Evolutionary conservation across 2,329 filamentous ascomycete species (phyloP), one percentile per base, ranked within the genome.

Genomic region (Fusarium sp.): DNA sequence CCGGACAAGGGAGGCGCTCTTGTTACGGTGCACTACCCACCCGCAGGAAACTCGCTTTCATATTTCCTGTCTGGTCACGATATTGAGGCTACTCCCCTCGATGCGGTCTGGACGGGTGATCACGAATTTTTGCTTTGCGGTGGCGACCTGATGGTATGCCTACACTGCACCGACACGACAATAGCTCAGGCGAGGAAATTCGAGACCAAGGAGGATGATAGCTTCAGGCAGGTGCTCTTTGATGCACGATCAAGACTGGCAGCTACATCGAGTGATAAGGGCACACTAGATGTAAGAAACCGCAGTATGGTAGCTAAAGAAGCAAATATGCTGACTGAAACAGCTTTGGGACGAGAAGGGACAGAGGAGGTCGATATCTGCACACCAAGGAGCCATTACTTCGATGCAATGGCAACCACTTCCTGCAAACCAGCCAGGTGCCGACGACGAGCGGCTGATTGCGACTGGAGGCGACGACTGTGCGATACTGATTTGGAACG

Each of bases 381-480:
- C 90, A 8, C 91, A 92, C 73, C 86, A 88, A 65, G 89, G 89
- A 22, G 80, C 86, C 27, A 88, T 92, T 62, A 91, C 89, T 0
- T 85, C 87, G 5, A 83, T 92, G 71, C 84, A 86, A 68, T 92
- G 90, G 90, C 91, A 92, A 75, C 90, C 91, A 13, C 73, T 89
- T 20, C 76, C 79, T 3, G 70, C 78, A 7, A 75, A 65, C n/a
- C 84, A 86, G 65, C 76, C 80, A 16, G 79, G 65, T 9, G 69
- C 75, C 22, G 82, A 86, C 8, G 86, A 87, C 59, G 89, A 91
- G 71, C 85, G 91, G 27, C 82, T 92, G 5, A 85, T 91, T 65
- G 90, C 91, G 9, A 90, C 90, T 2, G 90, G 89, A 27, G 88
- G 88, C 4, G 90, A 92, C 70, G 90, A 92, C 74, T 89, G 89